Percentiles rank a stretch among this genome's conserved stretches.
phyloP scores from a whole-genome alignment of 2,329 filamentous ascomycete species.

The Aspergillus fijiensis region DNA sequence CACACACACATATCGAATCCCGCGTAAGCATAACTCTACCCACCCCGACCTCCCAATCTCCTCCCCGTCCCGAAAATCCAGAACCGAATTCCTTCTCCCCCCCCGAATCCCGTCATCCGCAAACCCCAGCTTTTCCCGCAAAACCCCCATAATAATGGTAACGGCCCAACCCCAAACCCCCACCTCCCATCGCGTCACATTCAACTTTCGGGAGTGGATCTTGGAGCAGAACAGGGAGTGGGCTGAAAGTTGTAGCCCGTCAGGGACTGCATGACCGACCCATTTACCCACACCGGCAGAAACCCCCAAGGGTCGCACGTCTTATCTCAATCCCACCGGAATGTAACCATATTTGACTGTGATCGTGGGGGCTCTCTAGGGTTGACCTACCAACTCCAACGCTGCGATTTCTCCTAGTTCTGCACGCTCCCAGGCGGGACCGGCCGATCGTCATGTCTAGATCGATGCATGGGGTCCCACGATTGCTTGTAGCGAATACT shows the following conservation, averaged over 20 bases:
- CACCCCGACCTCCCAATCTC: too few species aligned
- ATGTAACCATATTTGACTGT: slow-evolving; percentile 23
- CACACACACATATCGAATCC: too few species aligned
- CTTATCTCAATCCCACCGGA: slow-evolving; percentile 15
- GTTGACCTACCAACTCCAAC: neutral
- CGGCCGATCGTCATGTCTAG: neutral
- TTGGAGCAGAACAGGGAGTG: neutral
- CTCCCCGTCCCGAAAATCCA: too few species aligned
- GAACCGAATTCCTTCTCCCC: too few species aligned
- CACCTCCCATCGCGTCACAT: neutral
- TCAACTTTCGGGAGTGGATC: neutral
- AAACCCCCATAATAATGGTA: neutral
- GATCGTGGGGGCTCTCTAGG: neutral
- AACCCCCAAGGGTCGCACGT: neutral
- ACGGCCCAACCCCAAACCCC: neutral
- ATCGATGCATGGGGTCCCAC: neutral
- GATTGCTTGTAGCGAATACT: neutral
- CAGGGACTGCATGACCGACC: neutral
- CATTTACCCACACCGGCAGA: neutral
- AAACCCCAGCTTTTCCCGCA: too few species aligned
- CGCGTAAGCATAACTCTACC: too few species aligned
- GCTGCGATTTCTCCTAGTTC: neutral
- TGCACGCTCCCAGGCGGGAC: neutral
- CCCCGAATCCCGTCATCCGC: too few species aligned
- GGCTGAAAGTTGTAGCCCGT: neutral